Evolutionary conservation across 75 land plant species (phyloP).

Genomic region (Isoetes taiwanensis): DNA sequence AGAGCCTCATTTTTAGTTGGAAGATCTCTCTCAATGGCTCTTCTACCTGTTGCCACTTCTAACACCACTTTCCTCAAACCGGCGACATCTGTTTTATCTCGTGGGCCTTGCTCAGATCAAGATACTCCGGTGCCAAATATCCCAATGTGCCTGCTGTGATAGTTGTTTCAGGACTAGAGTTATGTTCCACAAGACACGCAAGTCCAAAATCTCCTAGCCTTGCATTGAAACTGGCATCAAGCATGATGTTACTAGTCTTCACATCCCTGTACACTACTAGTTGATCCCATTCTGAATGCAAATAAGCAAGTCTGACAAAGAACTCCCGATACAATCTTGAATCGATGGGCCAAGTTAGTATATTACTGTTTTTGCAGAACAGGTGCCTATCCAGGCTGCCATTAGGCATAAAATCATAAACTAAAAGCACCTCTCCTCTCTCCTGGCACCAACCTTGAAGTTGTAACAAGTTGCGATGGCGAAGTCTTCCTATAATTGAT

Average conservation of each 20-base stretch:
- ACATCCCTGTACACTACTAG: conserved; percentile 49
- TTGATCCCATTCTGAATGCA: conserved; percentile 54
- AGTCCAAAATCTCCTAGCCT: conserved; percentile 54
- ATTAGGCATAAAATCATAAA: too few relatives aligned
- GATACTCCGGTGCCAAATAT: conserved; percentile 42
- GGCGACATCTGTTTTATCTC: conserved; percentile 28
- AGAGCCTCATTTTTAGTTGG: conserved; percentile 9
- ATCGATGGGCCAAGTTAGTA: conserved; percentile 22
- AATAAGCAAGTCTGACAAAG: conserved; percentile 38
- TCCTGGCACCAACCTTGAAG: conserved; percentile 53
- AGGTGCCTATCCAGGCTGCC: conserved; percentile 52
- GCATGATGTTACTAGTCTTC: conserved; percentile 42
- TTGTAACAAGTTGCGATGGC: conserved; percentile 45
- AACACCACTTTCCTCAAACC: conserved; percentile 36
- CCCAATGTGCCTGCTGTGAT: conserved; percentile 41
- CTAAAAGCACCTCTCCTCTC: too few relatives aligned
- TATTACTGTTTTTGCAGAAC: conserved; percentile 8
- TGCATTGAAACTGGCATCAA: conserved; percentile 37
- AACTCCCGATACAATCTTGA: conserved; percentile 38
- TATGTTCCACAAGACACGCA: conserved; percentile 42
- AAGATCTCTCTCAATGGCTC: conserved; percentile 13
- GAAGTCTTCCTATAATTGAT: conserved; percentile 41
- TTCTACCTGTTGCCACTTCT: conserved; percentile 41
- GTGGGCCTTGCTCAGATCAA: conserved; percentile 30
- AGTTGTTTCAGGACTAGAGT: conserved; percentile 31